A percentile compares a stretch with the other conserved stretches of the same genome.
Evolutionary conservation across 371 early-diverging fungal genomes (phyloP).

Genomic region (Zychaea mexicana): DNA sequence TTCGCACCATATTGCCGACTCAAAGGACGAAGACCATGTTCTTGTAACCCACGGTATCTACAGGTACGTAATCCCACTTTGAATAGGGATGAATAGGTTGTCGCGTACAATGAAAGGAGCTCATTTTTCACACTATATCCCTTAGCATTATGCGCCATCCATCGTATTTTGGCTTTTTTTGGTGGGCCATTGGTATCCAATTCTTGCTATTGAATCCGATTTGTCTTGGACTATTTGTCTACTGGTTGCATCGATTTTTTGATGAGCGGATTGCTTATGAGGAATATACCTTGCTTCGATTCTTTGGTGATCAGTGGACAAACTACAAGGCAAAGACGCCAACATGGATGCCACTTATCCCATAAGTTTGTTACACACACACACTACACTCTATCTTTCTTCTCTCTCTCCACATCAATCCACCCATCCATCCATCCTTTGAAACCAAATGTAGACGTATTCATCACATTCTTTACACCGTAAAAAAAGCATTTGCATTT

Average conservation of each 20-base stretch:
- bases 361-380: too few species aligned
- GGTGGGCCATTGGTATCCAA: slow-evolving; percentile 82
- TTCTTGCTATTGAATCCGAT: slow-evolving; percentile 74
- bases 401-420: background rate
- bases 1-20: slow-evolving; percentile 71
- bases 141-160: slow-evolving; percentile 79
- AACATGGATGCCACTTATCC: slow-evolving; percentile 46
- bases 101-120: slow-evolving; percentile 3
- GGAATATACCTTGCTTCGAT: slow-evolving; percentile 68
- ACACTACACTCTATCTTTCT: background rate
- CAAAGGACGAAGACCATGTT: slow-evolving; percentile 66
- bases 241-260: slow-evolving; percentile 73
- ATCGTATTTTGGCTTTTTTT: slow-evolving; percentile 89
- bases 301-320: slow-evolving; percentile 78
- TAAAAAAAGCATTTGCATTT: too few species aligned
- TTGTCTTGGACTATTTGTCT: slow-evolving; percentile 62
- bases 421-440: too few species aligned
- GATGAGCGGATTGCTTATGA: slow-evolving; percentile 75
- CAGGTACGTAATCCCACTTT: slow-evolving; percentile 40
- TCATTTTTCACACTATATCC: background rate
- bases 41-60: slow-evolving; percentile 83
- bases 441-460: background rate
- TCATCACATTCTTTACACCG: too few species aligned
- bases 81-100: background rate
- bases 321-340: slow-evolving; percentile 42